Evolutionary conservation across 1,284 basidiomycete species (phyloP).

Genomic region (Ceratobasidium sp.): DNA sequence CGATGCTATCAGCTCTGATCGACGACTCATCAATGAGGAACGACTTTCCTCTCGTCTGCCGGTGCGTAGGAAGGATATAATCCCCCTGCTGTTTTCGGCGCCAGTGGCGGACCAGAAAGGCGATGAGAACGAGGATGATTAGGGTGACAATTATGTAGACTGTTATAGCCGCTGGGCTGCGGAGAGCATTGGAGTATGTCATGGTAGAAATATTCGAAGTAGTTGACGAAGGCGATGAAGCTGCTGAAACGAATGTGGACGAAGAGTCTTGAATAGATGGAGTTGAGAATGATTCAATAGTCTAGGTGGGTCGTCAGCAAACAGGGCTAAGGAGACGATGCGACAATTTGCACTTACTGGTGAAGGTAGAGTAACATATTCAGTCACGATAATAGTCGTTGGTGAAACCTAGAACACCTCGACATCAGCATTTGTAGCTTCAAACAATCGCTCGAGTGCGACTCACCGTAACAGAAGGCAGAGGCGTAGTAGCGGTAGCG

Average conservation of each 20-base stretch:
- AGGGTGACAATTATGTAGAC: slow-evolving; percentile 23
- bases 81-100: slow-evolving; percentile 37
- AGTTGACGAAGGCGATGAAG: slow-evolving; percentile 5
- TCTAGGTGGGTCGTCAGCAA: neutral
- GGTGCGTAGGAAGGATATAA: slow-evolving; percentile 19
- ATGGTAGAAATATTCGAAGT: neutral
- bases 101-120: slow-evolving; percentile 28
- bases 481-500: neutral
- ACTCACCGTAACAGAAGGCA: neutral
- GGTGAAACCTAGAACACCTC: neutral
- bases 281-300: neutral
- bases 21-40: slow-evolving; percentile 29
- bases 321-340: neutral
- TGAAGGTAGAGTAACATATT: slow-evolving; percentile 17
- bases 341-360: neutral
- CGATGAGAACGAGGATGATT: slow-evolving; percentile 4
- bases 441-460: neutral
- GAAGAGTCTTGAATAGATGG: slow-evolving; percentile 7
- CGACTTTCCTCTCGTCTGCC: slow-evolving; percentile 23
- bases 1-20: slow-evolving; percentile 8
- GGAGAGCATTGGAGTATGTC: slow-evolving; percentile 15
- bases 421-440: neutral
- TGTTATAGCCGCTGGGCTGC: slow-evolving; percentile 23
- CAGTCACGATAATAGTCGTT: slow-evolving; percentile 22
- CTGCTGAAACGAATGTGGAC: slow-evolving; percentile 26